phyloP scores from a whole-genome alignment of 2,329 filamentous ascomycete genomes.

The Trichoderma polysporum region DNA sequence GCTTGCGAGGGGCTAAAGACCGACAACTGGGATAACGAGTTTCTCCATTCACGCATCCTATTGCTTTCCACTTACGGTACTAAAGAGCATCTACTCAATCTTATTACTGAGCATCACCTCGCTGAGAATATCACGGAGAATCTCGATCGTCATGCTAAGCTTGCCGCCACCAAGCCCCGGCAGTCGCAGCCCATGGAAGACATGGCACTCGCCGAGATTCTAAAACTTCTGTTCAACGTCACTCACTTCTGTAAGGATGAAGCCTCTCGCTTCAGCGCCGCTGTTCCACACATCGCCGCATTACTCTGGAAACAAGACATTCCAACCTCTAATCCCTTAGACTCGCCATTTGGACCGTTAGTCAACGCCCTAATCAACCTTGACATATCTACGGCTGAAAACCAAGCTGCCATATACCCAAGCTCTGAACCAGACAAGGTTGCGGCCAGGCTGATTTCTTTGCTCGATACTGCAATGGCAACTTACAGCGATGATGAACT shows the following conservation, averaged over 20 bases:
- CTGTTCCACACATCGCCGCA: slow-evolving; percentile 67
- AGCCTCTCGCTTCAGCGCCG: slow-evolving; percentile 60
- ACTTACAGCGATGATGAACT: slow-evolving; percentile 67
- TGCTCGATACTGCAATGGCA: slow-evolving; percentile 67
- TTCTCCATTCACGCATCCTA: slow-evolving; percentile 58
- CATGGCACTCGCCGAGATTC: slow-evolving; percentile 77
- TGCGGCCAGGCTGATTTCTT: slow-evolving; percentile 63
- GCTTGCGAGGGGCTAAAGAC: slow-evolving; percentile 70
- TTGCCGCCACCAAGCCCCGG: slow-evolving; percentile 31
- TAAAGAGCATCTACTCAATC: slow-evolving; percentile 49
- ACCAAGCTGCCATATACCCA: slow-evolving; percentile 64
- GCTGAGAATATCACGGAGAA: slow-evolving; percentile 65
- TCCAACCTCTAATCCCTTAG: slow-evolving; percentile 64
- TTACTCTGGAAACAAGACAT: slow-evolving; percentile 63
- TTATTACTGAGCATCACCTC: slow-evolving; percentile 43
- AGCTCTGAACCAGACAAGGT: slow-evolving; percentile 58
- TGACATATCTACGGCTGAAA: slow-evolving; percentile 59
- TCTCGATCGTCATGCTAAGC: slow-evolving; percentile 65
- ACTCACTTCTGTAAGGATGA: slow-evolving; percentile 70
- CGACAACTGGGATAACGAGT: slow-evolving; percentile 79
- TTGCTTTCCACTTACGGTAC: slow-evolving; percentile 50
- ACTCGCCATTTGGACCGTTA: slow-evolving; percentile 68
- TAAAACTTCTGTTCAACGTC: slow-evolving; percentile 88
- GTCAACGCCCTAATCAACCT: slow-evolving; percentile 82
- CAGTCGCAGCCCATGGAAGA: slow-evolving; percentile 62